phyloP scores from a whole-genome alignment of 192 early-diverging fungal genomes.

The Coemansia umbellata region DNA sequence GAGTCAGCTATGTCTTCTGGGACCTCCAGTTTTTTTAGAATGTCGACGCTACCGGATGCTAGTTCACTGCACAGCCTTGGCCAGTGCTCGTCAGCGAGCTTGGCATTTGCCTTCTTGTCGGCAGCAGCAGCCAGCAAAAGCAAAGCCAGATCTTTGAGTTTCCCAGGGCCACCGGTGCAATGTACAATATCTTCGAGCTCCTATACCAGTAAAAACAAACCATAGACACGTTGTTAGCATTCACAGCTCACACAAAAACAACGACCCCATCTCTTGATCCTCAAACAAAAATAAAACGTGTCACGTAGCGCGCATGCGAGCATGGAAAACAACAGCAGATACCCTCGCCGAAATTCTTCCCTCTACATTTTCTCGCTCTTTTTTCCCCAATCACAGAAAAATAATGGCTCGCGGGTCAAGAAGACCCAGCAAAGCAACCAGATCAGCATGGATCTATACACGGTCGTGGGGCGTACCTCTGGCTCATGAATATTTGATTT shows the following conservation, averaged over 20 bases:
- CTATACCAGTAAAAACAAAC: constrained; percentile 16
- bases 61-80: constrained; percentile 36
- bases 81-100: constrained; percentile 28
- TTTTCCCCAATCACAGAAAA: too few species aligned
- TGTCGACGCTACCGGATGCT: constrained; percentile 17
- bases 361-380: too few species aligned
- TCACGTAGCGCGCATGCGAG: background rate
- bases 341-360: too few species aligned
- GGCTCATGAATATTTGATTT: constrained; percentile 28
- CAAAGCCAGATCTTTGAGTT: constrained; percentile 29
- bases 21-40: constrained; percentile 33
- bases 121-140: constrained; percentile 21
- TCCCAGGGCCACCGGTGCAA: constrained; percentile 13
- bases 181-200: constrained; percentile 20
- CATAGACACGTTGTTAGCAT: too few species aligned
- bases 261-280: background rate
- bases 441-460: background rate
- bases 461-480: constrained; percentile 23
- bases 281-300: too few species aligned
- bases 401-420: too few species aligned
- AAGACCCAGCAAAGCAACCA: too few species aligned
- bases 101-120: constrained; percentile 13
- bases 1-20: constrained; percentile 44
- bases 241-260: too few species aligned
- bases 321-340: background rate